phyloP scores from a whole-genome alignment of 257 asterid species.

The Solanum arcanum region DNA sequence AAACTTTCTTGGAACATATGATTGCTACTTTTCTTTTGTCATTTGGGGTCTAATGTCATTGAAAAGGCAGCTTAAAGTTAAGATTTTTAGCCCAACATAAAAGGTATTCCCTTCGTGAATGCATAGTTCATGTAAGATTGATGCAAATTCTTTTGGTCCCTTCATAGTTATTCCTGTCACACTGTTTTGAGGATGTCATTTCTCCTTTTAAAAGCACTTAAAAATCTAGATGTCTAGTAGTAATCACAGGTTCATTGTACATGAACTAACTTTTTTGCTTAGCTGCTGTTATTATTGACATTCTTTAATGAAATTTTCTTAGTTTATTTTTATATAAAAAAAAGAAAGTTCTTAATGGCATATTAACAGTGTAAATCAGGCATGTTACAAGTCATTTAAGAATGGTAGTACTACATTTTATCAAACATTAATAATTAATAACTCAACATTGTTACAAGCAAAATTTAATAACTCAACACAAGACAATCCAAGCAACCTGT shows the following conservation, averaged over 20 bases:
- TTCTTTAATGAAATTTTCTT: background rate
- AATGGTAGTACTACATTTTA: background rate
- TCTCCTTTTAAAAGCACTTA: background rate
- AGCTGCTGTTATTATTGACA: background rate
- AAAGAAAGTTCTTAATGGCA: background rate
- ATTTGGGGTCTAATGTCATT: background rate
- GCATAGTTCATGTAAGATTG: background rate
- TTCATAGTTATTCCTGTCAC: background rate
- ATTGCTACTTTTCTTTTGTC: background rate
- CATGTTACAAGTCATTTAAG: background rate
- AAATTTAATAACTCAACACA: conserved; percentile 1
- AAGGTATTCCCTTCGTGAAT: background rate
- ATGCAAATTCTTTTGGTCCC: background rate
- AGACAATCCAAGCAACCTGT: conserved; percentile 4
- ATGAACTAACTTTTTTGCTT: background rate
- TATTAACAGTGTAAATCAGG: background rate
- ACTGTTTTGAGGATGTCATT: background rate
- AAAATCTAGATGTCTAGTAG: background rate
- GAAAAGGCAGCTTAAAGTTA: background rate
- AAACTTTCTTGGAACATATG: background rate
- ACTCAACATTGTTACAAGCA: conserved; percentile 1
- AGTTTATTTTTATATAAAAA: background rate
- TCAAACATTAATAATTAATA: background rate
- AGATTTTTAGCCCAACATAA: background rate
- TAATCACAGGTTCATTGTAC: background rate